Conservation (phyloP, 768 basidiomycete genomes). For the Suillus brevipes region DNA sequence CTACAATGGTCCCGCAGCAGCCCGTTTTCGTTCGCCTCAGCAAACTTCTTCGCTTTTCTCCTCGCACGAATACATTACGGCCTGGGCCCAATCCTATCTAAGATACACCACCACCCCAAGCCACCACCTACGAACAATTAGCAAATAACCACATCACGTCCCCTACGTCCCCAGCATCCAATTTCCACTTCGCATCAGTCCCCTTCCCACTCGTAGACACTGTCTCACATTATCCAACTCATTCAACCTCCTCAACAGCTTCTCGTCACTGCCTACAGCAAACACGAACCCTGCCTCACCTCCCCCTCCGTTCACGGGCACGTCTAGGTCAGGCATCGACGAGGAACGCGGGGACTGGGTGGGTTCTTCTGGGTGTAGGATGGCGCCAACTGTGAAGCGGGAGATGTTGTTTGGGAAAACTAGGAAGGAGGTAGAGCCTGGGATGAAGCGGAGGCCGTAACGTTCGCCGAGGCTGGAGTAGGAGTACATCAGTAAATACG, state of each 20-base stretch:
- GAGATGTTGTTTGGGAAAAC: conserved; percentile 83
- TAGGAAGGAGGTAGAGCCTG: conserved; percentile 76
- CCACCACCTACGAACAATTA: neutral
- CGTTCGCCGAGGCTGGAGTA: conserved; percentile 68
- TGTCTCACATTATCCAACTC: conserved; percentile 75
- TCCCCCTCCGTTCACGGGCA: conserved; percentile 35
- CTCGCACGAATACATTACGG: no score
- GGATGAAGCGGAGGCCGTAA: conserved; percentile 81
- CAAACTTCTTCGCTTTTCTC: no score
- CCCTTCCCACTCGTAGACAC: conserved; percentile 68
- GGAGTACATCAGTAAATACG: neutral
- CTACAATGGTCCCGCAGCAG: no score
- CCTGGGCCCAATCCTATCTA: neutral
- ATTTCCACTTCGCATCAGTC: conserved; percentile 78
- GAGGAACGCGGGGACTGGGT: conserved; percentile 35
- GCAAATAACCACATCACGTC: conserved; percentile 37
- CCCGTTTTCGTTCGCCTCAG: no score
- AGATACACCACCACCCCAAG: neutral
- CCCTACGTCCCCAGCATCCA: conserved; percentile 39
- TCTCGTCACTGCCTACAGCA: conserved; percentile 75
- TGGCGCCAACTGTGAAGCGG: conserved; percentile 80
- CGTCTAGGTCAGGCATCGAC: conserved; percentile 26
- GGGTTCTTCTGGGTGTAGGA: conserved; percentile 64
- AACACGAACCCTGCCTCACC: conserved; percentile 59
- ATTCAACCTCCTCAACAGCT: conserved; percentile 71